Conservation (phyloP, 2,329 filamentous ascomycete genomes). For the Plectosphaerella plurivora region DNA sequence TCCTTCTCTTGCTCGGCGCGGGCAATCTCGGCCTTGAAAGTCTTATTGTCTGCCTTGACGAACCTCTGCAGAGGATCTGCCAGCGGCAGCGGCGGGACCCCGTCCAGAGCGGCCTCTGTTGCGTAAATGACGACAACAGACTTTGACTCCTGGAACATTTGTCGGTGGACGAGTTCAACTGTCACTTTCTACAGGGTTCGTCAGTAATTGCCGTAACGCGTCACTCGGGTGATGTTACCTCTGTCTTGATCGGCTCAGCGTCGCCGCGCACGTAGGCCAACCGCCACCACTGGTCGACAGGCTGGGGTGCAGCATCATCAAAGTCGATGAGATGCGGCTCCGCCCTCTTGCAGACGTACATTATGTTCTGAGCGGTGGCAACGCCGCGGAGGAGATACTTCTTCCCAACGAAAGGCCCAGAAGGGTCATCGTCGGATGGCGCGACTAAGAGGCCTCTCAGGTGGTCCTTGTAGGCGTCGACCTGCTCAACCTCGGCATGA, state of each 20-base stretch:
- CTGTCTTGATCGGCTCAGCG: constrained; percentile 37
- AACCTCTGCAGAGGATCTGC: constrained; percentile 39
- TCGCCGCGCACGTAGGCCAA: constrained; percentile 36
- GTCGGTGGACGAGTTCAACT: constrained; percentile 37
- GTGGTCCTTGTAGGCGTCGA: constrained; percentile 29
- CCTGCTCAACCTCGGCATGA: constrained; percentile 21
- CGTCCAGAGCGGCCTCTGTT: constrained; percentile 40
- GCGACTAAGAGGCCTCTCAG: constrained; percentile 33
- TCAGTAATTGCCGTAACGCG: constrained; percentile 9
- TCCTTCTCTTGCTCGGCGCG: constrained; percentile 25
- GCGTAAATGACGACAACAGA: constrained; percentile 49
- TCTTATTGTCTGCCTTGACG: constrained; percentile 45
- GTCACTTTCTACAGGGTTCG: constrained; percentile 37
- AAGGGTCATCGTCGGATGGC: constrained; percentile 29
- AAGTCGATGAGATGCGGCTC: constrained; percentile 37
- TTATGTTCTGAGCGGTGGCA: constrained; percentile 37
- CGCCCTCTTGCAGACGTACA: constrained; percentile 44
- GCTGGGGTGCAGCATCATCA: constrained; percentile 18
- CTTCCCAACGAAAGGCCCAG: constrained; percentile 34
- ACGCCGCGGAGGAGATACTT: constrained; percentile 49
- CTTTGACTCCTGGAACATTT: constrained; percentile 43
- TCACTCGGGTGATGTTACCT: constrained; percentile 31
- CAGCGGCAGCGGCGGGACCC: constrained; percentile 25
- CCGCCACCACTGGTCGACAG: constrained; percentile 52
- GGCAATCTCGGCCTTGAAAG: constrained; percentile 45